Evolutionary conservation across 2,329 filamentous ascomycete species (phyloP), one percentile per base, ranked within the genome.

Genomic region (Coniella lustricola): DNA sequence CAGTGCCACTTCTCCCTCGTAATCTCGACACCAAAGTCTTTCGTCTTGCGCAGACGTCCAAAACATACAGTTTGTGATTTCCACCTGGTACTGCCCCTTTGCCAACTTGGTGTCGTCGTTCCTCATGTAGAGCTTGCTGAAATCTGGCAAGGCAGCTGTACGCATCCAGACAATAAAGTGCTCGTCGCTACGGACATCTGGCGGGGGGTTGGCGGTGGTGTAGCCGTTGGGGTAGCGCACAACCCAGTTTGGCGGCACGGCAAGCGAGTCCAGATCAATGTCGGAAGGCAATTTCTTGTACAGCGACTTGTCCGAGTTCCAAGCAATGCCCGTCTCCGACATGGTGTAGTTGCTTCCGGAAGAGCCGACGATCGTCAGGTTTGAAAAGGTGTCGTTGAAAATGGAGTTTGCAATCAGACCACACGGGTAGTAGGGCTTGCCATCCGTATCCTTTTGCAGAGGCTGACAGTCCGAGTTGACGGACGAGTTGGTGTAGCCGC

Each of bases 131-230:
- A 98, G 74, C 71, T 98, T 98, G 77, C 87, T 95, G 65, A 98
- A 98, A 4, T 85, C 85, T 1, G 93, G 93, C 59, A 97, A 71
- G 50, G 91, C 93, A 20, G 93, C 93, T 2, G 94, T 95, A 59
- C 93, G 83, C 93, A 98, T 98, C 93, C 93, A 98, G 18, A 97
- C 90, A 69, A 96, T 90, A 66, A 98, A 95, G 37, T 82, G 81
- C 65, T 95, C 86, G 69, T 89, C 84, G 0, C 81, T 69, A 54
- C 84, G 76, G 16, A 97, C 66, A 58, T 93, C 69, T 0, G 90
- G 89, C 18, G 88, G 82, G 2, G 77, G 79, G 44, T 76, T 75
- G 1, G 77, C 68, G 0, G 72, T 64, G 3, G 77, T 83, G 62
- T 95, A 95, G 53, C 77, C 79, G 33, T 84, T 63, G 7, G 83